These are phyloP conservation scores for Xylaria sp. DNA, from an alignment of 2,329 filamentous ascomycete genomes.

Conservation along the genomic window DNA sequence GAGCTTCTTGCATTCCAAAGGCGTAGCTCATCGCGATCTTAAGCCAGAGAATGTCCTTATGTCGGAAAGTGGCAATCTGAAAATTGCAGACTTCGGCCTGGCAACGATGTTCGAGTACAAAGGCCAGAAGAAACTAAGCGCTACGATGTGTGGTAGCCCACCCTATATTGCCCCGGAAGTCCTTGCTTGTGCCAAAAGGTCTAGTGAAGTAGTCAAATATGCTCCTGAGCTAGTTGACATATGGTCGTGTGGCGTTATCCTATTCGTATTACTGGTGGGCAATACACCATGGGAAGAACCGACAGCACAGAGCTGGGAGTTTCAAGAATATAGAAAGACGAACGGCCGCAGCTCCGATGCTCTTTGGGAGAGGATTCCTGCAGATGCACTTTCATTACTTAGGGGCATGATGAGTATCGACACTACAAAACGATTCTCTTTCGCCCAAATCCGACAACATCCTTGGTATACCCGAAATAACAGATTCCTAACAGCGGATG, in stretches of 20 bases:
- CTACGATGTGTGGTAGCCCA: conserved; percentile 92
- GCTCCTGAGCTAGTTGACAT: conserved; percentile 86
- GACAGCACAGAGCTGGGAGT: conserved; percentile 87
- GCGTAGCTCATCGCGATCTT: conserved; percentile 90
- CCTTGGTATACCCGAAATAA: conserved; percentile 94
- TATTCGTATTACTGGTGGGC: conserved; percentile 93
- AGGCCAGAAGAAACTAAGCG: conserved; percentile 81
- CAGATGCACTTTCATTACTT: conserved; percentile 80
- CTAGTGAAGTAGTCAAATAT: conserved; percentile 69
- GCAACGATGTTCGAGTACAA: conserved; percentile 94
- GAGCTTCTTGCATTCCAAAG: conserved; percentile 95
- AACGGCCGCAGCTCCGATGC: conserved; percentile 86
- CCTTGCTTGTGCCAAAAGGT: conserved; percentile 62
- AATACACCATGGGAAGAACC: conserved; percentile 99
- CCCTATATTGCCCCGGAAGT: conserved; percentile 98
- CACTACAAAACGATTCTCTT: conserved; percentile 78
- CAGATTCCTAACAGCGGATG: conserved; percentile 77
- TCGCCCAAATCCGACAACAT: conserved; percentile 87
- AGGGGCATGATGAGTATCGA: conserved; percentile 94
- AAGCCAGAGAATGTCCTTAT: conserved; percentile 97
- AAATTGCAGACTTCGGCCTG: conserved; percentile 96
- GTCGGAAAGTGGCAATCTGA: conserved; percentile 84
- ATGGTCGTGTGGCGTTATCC: conserved; percentile 98
- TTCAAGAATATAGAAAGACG: conserved; percentile 83
- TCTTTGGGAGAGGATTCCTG: conserved; percentile 83